A percentile compares a stretch with the other conserved stretches of the same genome.
Evolutionary conservation across 2,329 filamentous ascomycete genomes (phyloP).

Genomic region (Fusarium mexicanum): DNA sequence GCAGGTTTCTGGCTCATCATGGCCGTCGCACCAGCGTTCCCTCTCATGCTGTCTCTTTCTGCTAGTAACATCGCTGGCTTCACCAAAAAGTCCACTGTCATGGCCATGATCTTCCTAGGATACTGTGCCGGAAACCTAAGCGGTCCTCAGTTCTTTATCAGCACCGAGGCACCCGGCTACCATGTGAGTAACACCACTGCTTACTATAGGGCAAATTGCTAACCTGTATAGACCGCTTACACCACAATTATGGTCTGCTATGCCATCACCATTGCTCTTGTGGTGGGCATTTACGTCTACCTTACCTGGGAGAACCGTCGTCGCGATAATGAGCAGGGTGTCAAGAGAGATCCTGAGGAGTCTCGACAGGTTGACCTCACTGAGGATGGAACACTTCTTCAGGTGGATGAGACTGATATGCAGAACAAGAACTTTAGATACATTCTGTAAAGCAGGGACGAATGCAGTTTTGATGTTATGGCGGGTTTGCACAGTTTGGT

Average conservation of each 20-base stretch:
- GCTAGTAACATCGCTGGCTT: constrained; percentile 17
- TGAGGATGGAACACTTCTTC: background rate
- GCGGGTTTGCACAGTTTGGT: background rate
- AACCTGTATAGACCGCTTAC: background rate
- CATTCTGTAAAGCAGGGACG: background rate
- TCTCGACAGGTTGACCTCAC: background rate
- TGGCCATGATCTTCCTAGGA: constrained; percentile 15
- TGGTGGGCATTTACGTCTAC: constrained; percentile 1
- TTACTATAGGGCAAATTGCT: fast-evolving
- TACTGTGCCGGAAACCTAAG: constrained; percentile 8
- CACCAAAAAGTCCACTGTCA: constrained; percentile 8
- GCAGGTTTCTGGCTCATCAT: constrained; percentile 16
- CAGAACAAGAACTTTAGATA: constrained; percentile 13
- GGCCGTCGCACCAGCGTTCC: background rate
- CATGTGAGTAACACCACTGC: background rate
- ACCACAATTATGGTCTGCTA: constrained; percentile 4
- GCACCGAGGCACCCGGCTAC: background rate
- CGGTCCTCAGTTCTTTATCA: constrained; percentile 16
- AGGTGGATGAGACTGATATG: constrained; percentile 7
- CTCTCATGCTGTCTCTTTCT: background rate
- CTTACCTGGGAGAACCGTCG: constrained; percentile 1
- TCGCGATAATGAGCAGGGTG: constrained; percentile 6
- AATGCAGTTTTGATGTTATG: fast-evolving
- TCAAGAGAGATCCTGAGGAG: constrained; percentile 7
- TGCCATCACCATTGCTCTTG: background rate